Evolutionary conservation across 306 rosid genomes (phyloP).

Genomic region (Parietaria judaica): DNA sequence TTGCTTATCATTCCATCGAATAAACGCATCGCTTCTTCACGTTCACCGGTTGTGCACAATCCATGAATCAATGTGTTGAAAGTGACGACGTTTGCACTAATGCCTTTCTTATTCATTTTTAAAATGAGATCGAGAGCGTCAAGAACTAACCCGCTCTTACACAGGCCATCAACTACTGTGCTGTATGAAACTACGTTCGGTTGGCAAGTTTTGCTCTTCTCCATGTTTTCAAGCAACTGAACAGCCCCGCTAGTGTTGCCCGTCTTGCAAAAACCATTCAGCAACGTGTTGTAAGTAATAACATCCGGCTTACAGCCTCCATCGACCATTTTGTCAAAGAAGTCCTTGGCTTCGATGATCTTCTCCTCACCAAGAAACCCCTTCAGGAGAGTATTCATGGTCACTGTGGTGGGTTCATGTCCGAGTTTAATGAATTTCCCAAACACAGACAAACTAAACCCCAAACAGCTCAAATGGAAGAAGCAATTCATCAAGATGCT

Average conservation of each 20-base stretch:
- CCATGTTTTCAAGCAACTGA: slow-evolving; percentile 4
- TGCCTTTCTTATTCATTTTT: not conserved
- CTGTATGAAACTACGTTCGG: not conserved
- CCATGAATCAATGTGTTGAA: not conserved
- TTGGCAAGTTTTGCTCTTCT: not conserved
- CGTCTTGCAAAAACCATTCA: not conserved
- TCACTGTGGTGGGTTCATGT: slow-evolving; percentile 21
- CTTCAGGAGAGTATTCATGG: slow-evolving; percentile 27
- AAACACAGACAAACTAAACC: slow-evolving; percentile 20
- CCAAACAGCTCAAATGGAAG: slow-evolving; percentile 13
- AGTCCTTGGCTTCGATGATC: not conserved
- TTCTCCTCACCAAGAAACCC: slow-evolving; percentile 14
- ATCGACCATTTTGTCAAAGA: not conserved
- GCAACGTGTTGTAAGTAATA: not conserved
- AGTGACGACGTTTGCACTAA: not conserved
- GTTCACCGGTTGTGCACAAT: not conserved
- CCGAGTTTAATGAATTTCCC: slow-evolving; percentile 25
- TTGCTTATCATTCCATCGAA: not conserved
- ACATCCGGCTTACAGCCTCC: not conserved
- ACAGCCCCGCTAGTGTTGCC: not conserved
- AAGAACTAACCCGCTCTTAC: not conserved
- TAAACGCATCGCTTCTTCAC: not conserved
- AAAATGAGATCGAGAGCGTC: not conserved
- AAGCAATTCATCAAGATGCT: slow-evolving; percentile 29
- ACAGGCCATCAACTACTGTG: not conserved